A percentile compares a stretch with the other conserved stretches of the same genome.
phyloP scores from a whole-genome alignment of 371 early-diverging fungal species.

The Rhizopus sp. region DNA sequence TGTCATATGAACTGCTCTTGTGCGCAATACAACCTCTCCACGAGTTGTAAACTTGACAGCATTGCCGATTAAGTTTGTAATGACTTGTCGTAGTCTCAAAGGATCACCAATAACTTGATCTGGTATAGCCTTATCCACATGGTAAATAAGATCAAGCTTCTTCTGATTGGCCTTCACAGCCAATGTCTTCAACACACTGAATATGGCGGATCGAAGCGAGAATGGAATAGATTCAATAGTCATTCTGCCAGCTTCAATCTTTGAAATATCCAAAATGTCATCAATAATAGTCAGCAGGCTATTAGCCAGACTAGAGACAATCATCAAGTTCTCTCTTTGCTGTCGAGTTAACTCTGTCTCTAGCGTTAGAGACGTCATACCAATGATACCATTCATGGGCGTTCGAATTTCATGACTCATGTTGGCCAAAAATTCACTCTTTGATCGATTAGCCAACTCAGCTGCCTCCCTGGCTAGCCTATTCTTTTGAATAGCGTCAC shows the following conservation, averaged over 20 bases:
- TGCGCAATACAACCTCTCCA: constrained; percentile 62
- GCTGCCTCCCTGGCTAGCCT: constrained; percentile 70
- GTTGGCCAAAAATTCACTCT: constrained; percentile 73
- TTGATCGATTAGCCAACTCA: constrained; percentile 70
- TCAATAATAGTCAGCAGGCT: constrained; percentile 72
- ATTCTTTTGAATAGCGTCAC: constrained; percentile 69
- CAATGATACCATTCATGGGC: constrained; percentile 77
- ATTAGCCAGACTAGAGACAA: constrained; percentile 63
- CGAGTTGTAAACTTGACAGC: constrained; percentile 79
- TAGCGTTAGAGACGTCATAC: constrained; percentile 65
- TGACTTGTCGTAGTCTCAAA: constrained; percentile 69
- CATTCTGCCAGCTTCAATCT: constrained; percentile 78
- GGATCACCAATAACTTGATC: constrained; percentile 73
- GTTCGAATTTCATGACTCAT: constrained; percentile 75
- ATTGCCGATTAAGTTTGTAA: constrained; percentile 79
- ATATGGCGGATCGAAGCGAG: constrained; percentile 60
- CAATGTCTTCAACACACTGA: constrained; percentile 62
- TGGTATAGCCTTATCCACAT: constrained; percentile 65
- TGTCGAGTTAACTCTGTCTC: constrained; percentile 65
- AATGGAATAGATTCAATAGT: constrained; percentile 67
- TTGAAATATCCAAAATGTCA: constrained; percentile 79
- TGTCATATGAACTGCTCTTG: constrained; percentile 30
- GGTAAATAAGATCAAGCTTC: constrained; percentile 57
- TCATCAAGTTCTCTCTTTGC: constrained; percentile 73
- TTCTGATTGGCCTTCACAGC: constrained; percentile 67